Base-by-base conservation (phyloP, 1,284 basidiomycete species). In the Somion occarium region DNA sequence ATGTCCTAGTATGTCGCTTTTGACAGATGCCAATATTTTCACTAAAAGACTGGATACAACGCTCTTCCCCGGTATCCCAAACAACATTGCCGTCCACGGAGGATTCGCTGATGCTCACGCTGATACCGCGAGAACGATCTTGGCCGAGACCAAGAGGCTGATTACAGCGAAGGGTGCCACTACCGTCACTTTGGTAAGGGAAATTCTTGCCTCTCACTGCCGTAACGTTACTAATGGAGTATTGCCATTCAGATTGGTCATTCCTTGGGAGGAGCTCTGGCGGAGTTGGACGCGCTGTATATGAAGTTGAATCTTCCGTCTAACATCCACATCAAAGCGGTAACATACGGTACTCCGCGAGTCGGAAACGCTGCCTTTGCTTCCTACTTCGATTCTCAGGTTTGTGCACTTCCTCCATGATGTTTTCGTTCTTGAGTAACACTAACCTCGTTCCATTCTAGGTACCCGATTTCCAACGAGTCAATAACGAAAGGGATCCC, bases 31-130 rank as follows among this genome's bases (percentile, higher is more conserved):
- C 49, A 65, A 76, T 50, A 65, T 79, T 44, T 25, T 55, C 46
- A 49, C 59, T 30, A 37, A 52, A 24, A 39, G 53, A 18, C 68
- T 78, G 37, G 66, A 77, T 58, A 52, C 70, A 1, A 63, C 56
- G 1, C 67, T 81, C 13, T 82, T 82, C 66, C 79, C 79, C 0
- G 74, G 73, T 5, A 63, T 76, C 20, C 63, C 72, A 0, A 61
- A 56, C 1, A 61, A 47, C 43, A 66, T 75, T 4, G 55, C 66
- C 46, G 73, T 75, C 7, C 80, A 82, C 53, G 57, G 66, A 34
- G 80, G 80, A 1, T 82, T 82, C 64, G 63, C 68, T 2, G 61
- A 73, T 37, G 73, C 70, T 50, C 79, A 81, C 56, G 71, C 69
- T 1, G 54, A 64, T 51, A 73, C 72, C 3, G 75, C 73, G 1